These are phyloP conservation scores for Ulvella scutata DNA, from an alignment of 139 green algal genomes.

Conservation along the genomic window DNA sequence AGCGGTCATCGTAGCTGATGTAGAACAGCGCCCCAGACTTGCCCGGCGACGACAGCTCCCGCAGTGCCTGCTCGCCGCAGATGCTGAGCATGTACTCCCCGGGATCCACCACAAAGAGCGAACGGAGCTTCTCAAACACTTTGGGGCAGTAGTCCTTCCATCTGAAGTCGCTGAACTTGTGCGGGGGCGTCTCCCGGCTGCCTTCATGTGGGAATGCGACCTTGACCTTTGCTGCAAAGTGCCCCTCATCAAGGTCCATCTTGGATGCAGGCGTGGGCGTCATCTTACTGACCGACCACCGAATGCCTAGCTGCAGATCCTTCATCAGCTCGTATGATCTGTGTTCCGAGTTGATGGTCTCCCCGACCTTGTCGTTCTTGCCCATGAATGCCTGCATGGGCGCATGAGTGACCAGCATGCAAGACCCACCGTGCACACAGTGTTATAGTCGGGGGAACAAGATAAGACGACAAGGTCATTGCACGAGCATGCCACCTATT, in stretches of 20 bases:
- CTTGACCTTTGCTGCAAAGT: slow-evolving; percentile 29
- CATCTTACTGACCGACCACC: slow-evolving; percentile 29
- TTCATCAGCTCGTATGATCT: slow-evolving; percentile 77
- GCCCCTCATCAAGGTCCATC: background rate
- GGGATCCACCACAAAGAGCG: slow-evolving; percentile 51
- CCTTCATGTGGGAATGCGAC: slow-evolving; percentile 53
- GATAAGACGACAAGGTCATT: too few relatives aligned
- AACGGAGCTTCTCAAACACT: slow-evolving; percentile 64
- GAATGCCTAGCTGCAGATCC: slow-evolving; percentile 81
- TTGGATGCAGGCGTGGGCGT: slow-evolving; percentile 9
- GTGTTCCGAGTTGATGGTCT: slow-evolving; percentile 80
- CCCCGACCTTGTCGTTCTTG: slow-evolving; percentile 24
- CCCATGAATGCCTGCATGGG: slow-evolving; percentile 1
- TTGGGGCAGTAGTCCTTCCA: slow-evolving; percentile 89
- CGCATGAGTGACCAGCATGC: background rate
- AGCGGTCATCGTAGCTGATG: slow-evolving; percentile 56
- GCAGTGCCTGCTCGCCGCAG: slow-evolving; percentile 62
- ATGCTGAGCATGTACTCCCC: slow-evolving; percentile 63
- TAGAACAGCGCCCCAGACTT: slow-evolving; percentile 81
- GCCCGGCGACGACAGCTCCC: slow-evolving; percentile 79
- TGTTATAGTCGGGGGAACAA: too few relatives aligned
- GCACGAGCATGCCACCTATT: too few relatives aligned
- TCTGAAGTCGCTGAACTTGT: slow-evolving; percentile 57
- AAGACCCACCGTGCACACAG: too few relatives aligned
- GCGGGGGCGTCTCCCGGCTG: slow-evolving; percentile 40